Base-by-base conservation (phyloP, 495 filamentous ascomycete genomes). In the Sordaria brevicollis region DNA sequence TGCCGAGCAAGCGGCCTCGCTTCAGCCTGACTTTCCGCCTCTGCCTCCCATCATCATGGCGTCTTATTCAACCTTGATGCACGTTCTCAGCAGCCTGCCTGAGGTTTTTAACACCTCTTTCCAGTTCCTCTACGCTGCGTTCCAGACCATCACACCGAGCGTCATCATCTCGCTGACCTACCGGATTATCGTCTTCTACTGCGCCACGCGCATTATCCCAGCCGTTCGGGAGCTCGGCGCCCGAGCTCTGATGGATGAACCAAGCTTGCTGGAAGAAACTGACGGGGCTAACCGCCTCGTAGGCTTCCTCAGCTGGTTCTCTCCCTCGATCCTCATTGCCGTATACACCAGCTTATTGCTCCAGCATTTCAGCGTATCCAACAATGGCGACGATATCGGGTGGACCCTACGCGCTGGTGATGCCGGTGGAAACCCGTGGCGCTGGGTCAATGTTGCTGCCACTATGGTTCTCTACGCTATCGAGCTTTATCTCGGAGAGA, bases 11-110 rank as follows among this genome's bases (percentile, higher is more conserved):
- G 79, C 82, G 43, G 77, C 83, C 7, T 77, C 79, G 6, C 71
- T 80, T 38, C 90, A 92, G 68, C 87, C 89, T 13, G 94, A 96
- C 35, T 95, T 99, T 68, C 95, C 95, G 4, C 95, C 95, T 5
- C 86, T 99, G 7, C 95, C 95, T 2, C 95, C 95, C 0, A 93
- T 97, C 65, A 91, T 99, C 77, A 97, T 99, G 95, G 94, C 93
- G n/a, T 97, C 93, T 34, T 99, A 97, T 80, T 92, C 92, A 41
- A 97, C 94, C 3, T 81, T 97, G 21, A 80, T 97, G 35, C 91
- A 96, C 71, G 86, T 92, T n/a, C 83, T 99, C 38, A 90, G 91
- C 36, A 88, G 87, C 10, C 84, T 99, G 19, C 95, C 95, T 0
- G 89, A 88, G 0, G 93, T 92, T 57, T 88, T 96, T 7, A 92